These are phyloP conservation scores for Ophiostoma ulmi DNA, from an alignment of 2,329 filamentous ascomycete species.

Conservation along the genomic window DNA sequence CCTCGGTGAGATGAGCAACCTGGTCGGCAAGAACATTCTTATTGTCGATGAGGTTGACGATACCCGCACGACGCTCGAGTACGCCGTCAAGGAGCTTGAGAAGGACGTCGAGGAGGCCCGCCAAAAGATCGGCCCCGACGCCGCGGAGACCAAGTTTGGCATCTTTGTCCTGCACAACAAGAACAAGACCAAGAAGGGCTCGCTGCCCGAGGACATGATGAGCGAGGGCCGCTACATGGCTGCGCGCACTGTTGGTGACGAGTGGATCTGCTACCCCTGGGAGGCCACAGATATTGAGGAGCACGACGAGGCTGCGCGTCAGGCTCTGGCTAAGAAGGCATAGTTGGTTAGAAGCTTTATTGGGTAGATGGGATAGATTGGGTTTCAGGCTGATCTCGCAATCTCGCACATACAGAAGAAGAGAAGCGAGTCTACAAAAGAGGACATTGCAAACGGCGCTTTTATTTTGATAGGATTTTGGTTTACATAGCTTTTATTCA, in stretches of 20 bases:
- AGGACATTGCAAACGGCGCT: slow-evolving; percentile 14
- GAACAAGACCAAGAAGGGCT: slow-evolving; percentile 92
- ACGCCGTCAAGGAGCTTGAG: slow-evolving; percentile 85
- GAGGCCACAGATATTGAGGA: slow-evolving; percentile 91
- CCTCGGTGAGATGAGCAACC: slow-evolving; percentile 75
- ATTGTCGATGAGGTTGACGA: slow-evolving; percentile 97
- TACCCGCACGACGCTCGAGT: slow-evolving; percentile 88
- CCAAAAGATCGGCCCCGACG: slow-evolving; percentile 57
- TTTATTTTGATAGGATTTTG: background rate
- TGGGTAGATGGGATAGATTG: background rate
- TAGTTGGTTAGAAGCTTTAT: background rate
- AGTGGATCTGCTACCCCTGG: slow-evolving; percentile 99
- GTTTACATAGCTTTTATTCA: background rate
- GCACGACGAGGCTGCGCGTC: slow-evolving; percentile 68
- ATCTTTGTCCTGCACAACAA: slow-evolving; percentile 99
- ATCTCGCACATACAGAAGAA: background rate
- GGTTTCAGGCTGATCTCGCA: background rate
- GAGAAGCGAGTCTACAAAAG: background rate
- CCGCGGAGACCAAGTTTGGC: slow-evolving; percentile 77
- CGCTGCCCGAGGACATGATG: slow-evolving; percentile 72
- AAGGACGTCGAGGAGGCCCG: slow-evolving; percentile 87
- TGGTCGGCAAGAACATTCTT: slow-evolving; percentile 85
- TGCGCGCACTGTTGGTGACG: slow-evolving; percentile 81
- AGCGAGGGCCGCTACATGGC: slow-evolving; percentile 70
- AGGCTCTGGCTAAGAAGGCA: slow-evolving; percentile 32